Evolutionary conservation across 2,329 filamentous ascomycete species (phyloP).

Genomic region (Aureobasidium sp.): DNA sequence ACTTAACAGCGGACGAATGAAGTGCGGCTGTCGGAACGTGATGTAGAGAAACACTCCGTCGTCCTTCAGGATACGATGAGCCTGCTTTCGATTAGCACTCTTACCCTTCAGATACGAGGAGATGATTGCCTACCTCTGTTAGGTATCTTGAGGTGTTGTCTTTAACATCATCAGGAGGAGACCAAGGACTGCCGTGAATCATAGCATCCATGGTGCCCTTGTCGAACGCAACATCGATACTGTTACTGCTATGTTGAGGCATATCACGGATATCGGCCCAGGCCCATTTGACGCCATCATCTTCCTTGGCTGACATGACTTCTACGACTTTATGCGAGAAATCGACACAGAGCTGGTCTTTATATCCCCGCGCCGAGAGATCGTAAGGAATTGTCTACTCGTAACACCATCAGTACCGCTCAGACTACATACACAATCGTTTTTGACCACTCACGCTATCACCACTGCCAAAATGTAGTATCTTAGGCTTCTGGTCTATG

Average conservation of each 20-base stretch:
- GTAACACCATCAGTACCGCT: background rate
- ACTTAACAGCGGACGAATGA: constrained; percentile 42
- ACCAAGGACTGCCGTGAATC: constrained; percentile 25
- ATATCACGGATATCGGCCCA: constrained; percentile 46
- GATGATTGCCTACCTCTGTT: constrained; percentile 15
- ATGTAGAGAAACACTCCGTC: constrained; percentile 25
- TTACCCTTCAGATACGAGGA: background rate
- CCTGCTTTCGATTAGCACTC: constrained; percentile 3
- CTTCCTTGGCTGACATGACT: constrained; percentile 40
- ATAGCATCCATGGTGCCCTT: constrained; percentile 28
- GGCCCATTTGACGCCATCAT: constrained; percentile 40
- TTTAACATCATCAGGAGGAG: constrained; percentile 22
- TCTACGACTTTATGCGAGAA: constrained; percentile 47
- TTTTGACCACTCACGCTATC: constrained; percentile 39
- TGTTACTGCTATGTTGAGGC: constrained; percentile 29
- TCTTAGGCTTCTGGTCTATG: constrained; percentile 29
- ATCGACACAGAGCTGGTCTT: constrained; percentile 45
- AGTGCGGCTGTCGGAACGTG: constrained; percentile 48
- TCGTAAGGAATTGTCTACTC: constrained; percentile 43
- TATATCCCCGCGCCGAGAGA: constrained; percentile 40
- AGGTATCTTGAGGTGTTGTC: constrained; percentile 20
- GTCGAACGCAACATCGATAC: constrained; percentile 46
- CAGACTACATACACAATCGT: background rate
- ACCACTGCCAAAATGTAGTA: constrained; percentile 50
- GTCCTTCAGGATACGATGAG: constrained; percentile 20